Base-by-base conservation (phyloP, 768 basidiomycete species). In the Butyriboletus loyo region DNA sequence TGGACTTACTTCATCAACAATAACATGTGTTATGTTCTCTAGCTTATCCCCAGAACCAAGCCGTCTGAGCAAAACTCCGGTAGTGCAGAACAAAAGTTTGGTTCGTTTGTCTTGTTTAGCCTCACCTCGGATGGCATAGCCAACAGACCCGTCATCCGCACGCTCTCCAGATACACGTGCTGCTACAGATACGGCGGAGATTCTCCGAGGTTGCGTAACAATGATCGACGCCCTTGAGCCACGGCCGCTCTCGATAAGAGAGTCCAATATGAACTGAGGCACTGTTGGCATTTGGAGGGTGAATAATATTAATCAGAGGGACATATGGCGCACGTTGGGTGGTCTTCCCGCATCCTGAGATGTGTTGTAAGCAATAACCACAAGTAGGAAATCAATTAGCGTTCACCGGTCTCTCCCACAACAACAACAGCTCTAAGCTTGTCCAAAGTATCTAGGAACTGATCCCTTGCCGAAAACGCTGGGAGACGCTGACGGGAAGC, bases 81-180 rank as follows among this genome's bases (percentile, higher is more conserved):
- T 97, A 2, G 95, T 98, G 64, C 92, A 93, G 63, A 96, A 97
- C 19, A 95, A 72, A 3, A 95, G 71, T 55, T 88, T 87, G 6
- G 91, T 93, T 32, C 77, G 77, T 22, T 75, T 73, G 10, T 74
- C 74, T 43, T 83, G 79, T 56, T 82, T 89, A 35, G 80, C 83
- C 67, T 97, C 92, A 13, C 94, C 95, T 40, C 95, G 81, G 49
- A 97, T 93, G 2, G 86, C 83, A 61, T 96, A 98, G 3, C 92
- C 94, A 31, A 92, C 86, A 9, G 84, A 86, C 3, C 85, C 86
- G 49, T 90, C 88, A 8, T 87, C 80, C 4, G 80, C 66, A 13
- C 92, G 75, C 67, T 98, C 95, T 27, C 85, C 72, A 17, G 92
- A 89, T 30, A 97, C 94, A 44, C 94, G 85, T 11, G 85, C 77